These are phyloP conservation scores for Talinum fruticosum DNA, from an alignment of 148 eudicot genomes.

Conservation along the genomic window DNA sequence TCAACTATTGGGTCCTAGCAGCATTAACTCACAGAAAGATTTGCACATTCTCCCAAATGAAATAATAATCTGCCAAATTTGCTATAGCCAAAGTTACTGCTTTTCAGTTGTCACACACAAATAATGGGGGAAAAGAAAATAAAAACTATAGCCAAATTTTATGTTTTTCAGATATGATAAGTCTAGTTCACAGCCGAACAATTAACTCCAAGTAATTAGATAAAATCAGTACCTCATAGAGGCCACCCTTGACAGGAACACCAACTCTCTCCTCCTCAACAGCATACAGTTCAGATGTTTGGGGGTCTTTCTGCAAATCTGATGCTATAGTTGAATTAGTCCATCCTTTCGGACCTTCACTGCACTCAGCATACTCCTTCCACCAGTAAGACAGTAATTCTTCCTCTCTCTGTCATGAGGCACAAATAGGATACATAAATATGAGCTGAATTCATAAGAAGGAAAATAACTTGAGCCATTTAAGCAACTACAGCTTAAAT, in stretches of 20 bases:
- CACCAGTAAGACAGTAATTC: constrained; percentile 94
- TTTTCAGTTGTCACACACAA: too few relatives aligned
- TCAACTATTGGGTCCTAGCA: neutral
- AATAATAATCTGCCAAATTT: too few relatives aligned
- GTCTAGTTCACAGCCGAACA: neutral
- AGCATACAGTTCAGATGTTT: constrained; percentile 31
- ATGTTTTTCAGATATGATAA: neutral
- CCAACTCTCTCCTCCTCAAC: constrained; percentile 96
- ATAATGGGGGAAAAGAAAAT: neutral
- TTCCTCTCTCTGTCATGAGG: constrained; percentile 65
- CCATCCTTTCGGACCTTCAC: constrained; percentile 77
- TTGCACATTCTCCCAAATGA: neutral
- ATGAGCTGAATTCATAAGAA: neutral
- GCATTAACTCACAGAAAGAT: neutral
- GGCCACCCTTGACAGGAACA: constrained; percentile 98
- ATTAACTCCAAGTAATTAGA: neutral
- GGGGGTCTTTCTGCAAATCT: constrained; percentile 24
- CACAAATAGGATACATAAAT: constrained; percentile 2
- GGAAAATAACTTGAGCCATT: neutral
- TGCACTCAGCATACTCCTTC: constrained; percentile 97
- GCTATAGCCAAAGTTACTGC: too few relatives aligned
- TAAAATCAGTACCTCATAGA: constrained; percentile 71
- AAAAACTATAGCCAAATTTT: neutral
- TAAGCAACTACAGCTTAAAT: neutral
- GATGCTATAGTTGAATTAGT: constrained; percentile 31